A percentile compares a stretch with the other conserved stretches of the same genome.
Evolutionary conservation across 768 basidiomycete genomes (phyloP).

Genomic region (Erythrobasidium yunnanense): DNA sequence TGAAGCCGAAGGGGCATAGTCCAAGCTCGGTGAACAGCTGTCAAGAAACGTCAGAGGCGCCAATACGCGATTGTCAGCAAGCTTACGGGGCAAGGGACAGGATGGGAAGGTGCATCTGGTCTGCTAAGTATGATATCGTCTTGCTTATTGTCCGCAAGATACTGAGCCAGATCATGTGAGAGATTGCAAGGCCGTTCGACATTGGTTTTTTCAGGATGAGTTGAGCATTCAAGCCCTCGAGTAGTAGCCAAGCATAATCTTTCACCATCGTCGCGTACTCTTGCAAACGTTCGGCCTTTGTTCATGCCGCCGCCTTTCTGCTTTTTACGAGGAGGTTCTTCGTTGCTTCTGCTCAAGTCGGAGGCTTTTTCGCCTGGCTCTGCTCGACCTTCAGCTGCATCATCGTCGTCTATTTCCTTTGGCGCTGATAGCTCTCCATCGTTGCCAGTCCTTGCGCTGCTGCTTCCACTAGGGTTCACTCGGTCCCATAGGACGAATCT

Average conservation of each 20-base stretch:
- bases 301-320: constrained; percentile 1
- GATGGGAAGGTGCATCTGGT: not conserved
- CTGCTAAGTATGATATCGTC: not conserved
- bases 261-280: not conserved
- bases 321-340: not conserved
- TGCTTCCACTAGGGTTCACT: not conserved
- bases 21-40: constrained; percentile 61
- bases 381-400: constrained; percentile 22
- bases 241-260: constrained; percentile 12
- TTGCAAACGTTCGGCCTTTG: constrained; percentile 17
- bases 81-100: not conserved
- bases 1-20: constrained; percentile 70
- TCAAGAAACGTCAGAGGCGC: not conserved
- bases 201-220: not conserved
- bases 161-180: constrained; percentile 17
- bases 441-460: not conserved
- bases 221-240: constrained; percentile 10
- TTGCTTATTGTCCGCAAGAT: not conserved
- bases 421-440: not conserved
- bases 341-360: constrained; percentile 7
- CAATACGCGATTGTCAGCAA: not conserved
- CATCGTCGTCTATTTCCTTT: constrained; percentile 14
- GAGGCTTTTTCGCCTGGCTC: not conserved
- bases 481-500: constrained; percentile 18
- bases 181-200: constrained; percentile 20